Percentiles rank a stretch among this genome's conserved stretches.
Conservation (phyloP, 164 flowering plant genomes). For the Magnolia kwangsiensis region DNA sequence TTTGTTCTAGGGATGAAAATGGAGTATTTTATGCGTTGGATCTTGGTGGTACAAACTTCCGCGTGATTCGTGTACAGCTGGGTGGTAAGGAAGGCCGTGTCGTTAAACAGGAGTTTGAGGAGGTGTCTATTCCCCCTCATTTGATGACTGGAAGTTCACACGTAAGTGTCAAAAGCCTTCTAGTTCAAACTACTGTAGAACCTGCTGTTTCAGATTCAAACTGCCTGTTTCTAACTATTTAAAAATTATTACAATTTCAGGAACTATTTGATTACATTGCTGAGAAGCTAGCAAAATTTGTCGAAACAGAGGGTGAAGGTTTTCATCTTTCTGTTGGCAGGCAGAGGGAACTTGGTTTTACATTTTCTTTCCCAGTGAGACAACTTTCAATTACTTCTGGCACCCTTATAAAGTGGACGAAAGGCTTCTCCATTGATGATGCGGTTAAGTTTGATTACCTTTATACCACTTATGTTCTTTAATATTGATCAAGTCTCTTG, state of each 20-base stretch:
- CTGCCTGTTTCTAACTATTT: not conserved
- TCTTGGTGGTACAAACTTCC: constrained; percentile 97
- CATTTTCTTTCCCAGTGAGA: constrained; percentile 93
- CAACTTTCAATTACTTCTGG: constrained; percentile 80
- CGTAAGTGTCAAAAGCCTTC: constrained; percentile 41
- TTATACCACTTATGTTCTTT: not conserved
- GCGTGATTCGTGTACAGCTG: constrained; percentile 79
- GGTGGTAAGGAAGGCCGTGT: constrained; percentile 68
- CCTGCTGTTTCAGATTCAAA: not conserved
- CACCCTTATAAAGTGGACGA: constrained; percentile 84
- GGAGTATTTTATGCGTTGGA: constrained; percentile 92
- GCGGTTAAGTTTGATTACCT: constrained; percentile 38
- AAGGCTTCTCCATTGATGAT: constrained; percentile 85
- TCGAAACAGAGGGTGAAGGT: constrained; percentile 67
- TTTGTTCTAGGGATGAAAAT: constrained; percentile 60
- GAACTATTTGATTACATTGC: constrained; percentile 85
- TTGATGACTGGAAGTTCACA: constrained; percentile 77
- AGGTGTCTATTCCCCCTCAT: constrained; percentile 89
- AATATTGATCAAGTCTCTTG: not conserved
- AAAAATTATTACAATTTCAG: constrained; percentile 34
- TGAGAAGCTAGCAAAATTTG: constrained; percentile 71
- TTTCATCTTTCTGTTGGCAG: constrained; percentile 53
- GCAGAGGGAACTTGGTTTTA: constrained; percentile 92
- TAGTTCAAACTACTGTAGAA: not conserved
- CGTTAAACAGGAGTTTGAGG: constrained; percentile 68